Evolutionary conservation across 1,284 basidiomycete genomes (phyloP).

Genomic region (Sphaerobolus stellatus): DNA sequence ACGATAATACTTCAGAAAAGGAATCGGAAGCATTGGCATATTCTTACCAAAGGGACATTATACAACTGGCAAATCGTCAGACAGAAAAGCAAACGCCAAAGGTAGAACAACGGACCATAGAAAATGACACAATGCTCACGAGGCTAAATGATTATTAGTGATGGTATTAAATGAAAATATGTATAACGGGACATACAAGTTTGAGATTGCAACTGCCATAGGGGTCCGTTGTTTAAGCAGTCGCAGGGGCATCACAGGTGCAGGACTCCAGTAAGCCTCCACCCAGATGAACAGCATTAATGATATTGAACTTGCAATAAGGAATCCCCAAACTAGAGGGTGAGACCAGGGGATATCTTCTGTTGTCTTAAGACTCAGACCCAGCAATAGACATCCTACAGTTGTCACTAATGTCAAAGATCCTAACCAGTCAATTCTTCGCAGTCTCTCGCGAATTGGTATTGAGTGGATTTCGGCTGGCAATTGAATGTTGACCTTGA

Average conservation of each 20-base stretch:
- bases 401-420: constrained; percentile 74
- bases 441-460: constrained; percentile 59
- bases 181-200: constrained; percentile 47
- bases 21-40: constrained; percentile 15
- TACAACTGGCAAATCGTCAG: constrained; percentile 58
- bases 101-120: constrained; percentile 55
- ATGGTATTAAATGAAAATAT: not conserved
- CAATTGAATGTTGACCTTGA: constrained; percentile 72
- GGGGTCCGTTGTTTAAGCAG: constrained; percentile 76
- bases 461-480: constrained; percentile 61
- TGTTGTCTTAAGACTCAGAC: constrained; percentile 76
- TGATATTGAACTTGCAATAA: constrained; percentile 55
- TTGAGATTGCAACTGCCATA: constrained; percentile 75
- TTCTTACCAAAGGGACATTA: constrained; percentile 74
- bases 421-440: constrained; percentile 81
- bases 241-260: constrained; percentile 83
- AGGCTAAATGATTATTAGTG: constrained; percentile 37
- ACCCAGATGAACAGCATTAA: constrained; percentile 65
- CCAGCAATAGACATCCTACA: constrained; percentile 74
- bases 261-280: constrained; percentile 70
- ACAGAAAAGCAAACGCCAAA: constrained; percentile 1
- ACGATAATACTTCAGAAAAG: constrained; percentile 15
- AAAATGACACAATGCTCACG: constrained; percentile 73
- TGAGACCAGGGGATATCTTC: constrained; percentile 79
- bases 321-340: constrained; percentile 65